Evolutionary conservation across 352 stramenopile species (phyloP).

Genomic region (Phytopythium mirpurense): DNA sequence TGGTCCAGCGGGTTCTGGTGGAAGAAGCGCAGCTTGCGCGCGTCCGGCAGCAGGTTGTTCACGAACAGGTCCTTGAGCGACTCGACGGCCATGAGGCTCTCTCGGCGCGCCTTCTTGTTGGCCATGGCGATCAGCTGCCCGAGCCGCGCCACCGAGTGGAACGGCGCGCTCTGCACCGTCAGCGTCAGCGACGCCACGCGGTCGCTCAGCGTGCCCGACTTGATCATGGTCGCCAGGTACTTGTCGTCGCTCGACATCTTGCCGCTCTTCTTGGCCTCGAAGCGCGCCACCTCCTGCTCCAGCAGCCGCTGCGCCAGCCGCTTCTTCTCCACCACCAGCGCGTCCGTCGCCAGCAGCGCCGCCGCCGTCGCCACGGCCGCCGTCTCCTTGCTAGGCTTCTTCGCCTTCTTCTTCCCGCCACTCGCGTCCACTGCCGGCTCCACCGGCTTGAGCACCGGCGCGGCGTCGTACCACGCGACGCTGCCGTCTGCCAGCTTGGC

Average conservation of each 20-base stretch:
- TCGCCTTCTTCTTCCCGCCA: conserved; percentile 4
- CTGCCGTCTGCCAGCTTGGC: conserved; percentile 22
- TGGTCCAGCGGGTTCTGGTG: conserved; percentile 67
- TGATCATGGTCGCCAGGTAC: conserved; percentile 84
- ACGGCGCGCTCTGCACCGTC: conserved; percentile 77
- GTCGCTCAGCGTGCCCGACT: conserved; percentile 87
- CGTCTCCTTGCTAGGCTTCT: conserved; percentile 10
- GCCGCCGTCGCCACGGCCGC: conserved; percentile 10
- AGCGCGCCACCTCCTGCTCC: conserved; percentile 50
- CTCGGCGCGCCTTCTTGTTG: conserved; percentile 86
- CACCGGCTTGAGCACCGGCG: conserved; percentile 19
- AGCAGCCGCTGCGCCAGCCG: conserved; percentile 53
- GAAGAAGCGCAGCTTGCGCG: conserved; percentile 79
- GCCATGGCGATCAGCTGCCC: conserved; percentile 87
- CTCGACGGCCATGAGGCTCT: conserved; percentile 88
- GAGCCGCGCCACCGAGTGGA: conserved; percentile 70
- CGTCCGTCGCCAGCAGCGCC: conserved; percentile 15
- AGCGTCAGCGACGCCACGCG: conserved; percentile 89
- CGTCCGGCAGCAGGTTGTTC: conserved; percentile 85
- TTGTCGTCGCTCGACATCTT: conserved; percentile 85
- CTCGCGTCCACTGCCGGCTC: conserved; percentile 6
- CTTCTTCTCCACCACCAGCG: conserved; percentile 48
- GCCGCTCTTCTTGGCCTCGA: conserved; percentile 54
- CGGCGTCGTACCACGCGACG: conserved; percentile 33
- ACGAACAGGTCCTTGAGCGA: conserved; percentile 93